Conservation (phyloP, 2,329 filamentous ascomycete genomes). For the Cercospora sojina region DNA sequence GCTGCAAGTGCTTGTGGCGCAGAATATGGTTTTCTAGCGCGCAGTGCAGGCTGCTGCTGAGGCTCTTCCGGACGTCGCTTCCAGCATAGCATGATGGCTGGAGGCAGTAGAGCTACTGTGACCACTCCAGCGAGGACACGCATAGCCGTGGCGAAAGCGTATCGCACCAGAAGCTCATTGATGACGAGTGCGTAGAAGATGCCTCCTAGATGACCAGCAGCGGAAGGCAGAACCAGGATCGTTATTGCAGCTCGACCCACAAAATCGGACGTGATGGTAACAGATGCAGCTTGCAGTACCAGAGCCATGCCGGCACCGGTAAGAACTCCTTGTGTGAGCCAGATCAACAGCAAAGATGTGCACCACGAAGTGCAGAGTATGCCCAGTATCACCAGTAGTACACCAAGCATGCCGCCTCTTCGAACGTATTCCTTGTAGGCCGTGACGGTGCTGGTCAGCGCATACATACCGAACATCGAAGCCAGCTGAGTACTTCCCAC, state of each 20-base stretch:
- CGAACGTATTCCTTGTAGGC: background rate
- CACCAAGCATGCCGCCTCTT: background rate
- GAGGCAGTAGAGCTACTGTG: background rate
- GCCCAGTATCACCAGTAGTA: background rate
- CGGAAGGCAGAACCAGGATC: background rate
- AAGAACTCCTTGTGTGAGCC: background rate
- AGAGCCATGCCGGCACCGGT: background rate
- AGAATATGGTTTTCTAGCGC: background rate
- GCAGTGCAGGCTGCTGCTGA: background rate
- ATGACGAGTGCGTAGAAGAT: background rate
- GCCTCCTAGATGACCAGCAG: background rate
- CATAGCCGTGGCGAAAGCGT: background rate
- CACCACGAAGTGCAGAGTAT: background rate
- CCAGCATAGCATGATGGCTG: background rate
- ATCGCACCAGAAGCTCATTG: background rate
- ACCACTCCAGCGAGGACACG: background rate
- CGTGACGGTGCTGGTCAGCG: background rate
- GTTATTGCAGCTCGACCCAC: background rate
- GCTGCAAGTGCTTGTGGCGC: background rate
- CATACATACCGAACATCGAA: background rate
- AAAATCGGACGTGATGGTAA: background rate
- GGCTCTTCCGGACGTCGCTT: background rate
- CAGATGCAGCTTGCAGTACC: background rate
- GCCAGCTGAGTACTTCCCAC: slow-evolving; percentile 11
- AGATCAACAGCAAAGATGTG: background rate